phyloP scores from a whole-genome alignment of 805 yeast species.

The Ogataea glucozyma region DNA sequence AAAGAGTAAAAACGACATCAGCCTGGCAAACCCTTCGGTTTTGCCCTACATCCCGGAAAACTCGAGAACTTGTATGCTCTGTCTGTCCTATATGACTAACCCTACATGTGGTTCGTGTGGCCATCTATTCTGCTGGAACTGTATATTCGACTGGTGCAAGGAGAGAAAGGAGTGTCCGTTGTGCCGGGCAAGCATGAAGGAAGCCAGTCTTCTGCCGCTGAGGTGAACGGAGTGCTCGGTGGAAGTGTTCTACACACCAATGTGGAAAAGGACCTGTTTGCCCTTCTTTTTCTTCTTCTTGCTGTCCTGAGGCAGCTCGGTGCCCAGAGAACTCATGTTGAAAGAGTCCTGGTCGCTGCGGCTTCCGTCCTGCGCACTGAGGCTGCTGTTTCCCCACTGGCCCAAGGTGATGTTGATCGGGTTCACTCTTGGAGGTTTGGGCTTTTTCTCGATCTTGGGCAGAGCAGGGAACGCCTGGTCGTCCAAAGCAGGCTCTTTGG shows the following conservation, averaged over 20 bases:
- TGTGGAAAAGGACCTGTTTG: slow-evolving; percentile 53
- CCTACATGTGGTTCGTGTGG: slow-evolving; percentile 92
- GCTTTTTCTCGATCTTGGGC: slow-evolving; percentile 44
- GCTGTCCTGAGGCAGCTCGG: slow-evolving; percentile 22
- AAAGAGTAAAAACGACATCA: slow-evolving; percentile 36
- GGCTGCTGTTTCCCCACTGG: slow-evolving; percentile 33
- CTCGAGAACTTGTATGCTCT: slow-evolving; percentile 80
- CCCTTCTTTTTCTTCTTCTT: slow-evolving; percentile 47
- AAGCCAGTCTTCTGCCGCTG: slow-evolving; percentile 63
- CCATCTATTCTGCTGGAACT: slow-evolving; percentile 89
- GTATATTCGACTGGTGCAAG: slow-evolving; percentile 86
- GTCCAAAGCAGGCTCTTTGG: slow-evolving; percentile 14
- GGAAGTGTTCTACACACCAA: slow-evolving; percentile 42
- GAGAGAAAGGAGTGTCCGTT: slow-evolving; percentile 90
- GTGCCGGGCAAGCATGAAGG: slow-evolving; percentile 71
- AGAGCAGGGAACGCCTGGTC: slow-evolving; percentile 35
- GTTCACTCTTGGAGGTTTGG: slow-evolving; percentile 58
- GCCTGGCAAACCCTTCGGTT: slow-evolving; percentile 54
- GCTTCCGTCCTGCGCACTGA: slow-evolving; percentile 1
- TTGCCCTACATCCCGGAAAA: slow-evolving; percentile 69
- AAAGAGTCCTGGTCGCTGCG: slow-evolving; percentile 18
- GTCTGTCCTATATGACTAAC: slow-evolving; percentile 74
- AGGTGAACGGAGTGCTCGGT: slow-evolving; percentile 31
- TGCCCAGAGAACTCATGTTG: slow-evolving; percentile 25
- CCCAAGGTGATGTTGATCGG: slow-evolving; percentile 39